Percentiles rank a stretch among this genome's conserved stretches.
These are phyloP conservation scores for Neurospora sp. DNA, from an alignment of 495 filamentous ascomycete species.

Conservation along the genomic window DNA sequence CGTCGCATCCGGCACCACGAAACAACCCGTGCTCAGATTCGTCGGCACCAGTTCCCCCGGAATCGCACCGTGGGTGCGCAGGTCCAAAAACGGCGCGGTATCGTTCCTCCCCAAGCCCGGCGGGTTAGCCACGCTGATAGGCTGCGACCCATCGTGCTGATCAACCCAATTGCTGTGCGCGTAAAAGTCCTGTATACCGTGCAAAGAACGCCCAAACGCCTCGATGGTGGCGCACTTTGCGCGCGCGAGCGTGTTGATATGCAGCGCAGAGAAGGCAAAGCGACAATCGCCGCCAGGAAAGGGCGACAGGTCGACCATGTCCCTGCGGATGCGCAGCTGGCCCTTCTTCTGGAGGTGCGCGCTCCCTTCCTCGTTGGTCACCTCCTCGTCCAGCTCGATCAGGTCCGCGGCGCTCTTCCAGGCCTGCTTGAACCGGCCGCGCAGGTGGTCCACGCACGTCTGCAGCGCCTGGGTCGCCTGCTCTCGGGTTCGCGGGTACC, in stretches of 20 bases:
- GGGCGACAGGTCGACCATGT: slow-evolving; percentile 11
- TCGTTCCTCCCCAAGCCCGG: slow-evolving; percentile 14
- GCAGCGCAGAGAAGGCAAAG: slow-evolving; percentile 14
- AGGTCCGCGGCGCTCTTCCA: slow-evolving; percentile 2
- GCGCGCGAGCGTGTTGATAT: slow-evolving; percentile 9
- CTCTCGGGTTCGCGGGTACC: slow-evolving; percentile 13
- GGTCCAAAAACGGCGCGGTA: slow-evolving; percentile 15
- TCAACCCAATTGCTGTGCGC: slow-evolving; percentile 23
- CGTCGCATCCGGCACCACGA: slow-evolving; percentile 11
- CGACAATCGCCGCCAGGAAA: slow-evolving; percentile 13
- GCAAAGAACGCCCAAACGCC: slow-evolving; percentile 11
- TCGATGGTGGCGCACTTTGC: slow-evolving; percentile 18
- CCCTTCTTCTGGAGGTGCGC: background rate
- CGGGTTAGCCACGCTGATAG: slow-evolving; percentile 15
- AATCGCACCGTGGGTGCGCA: slow-evolving; percentile 11
- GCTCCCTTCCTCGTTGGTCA: background rate
- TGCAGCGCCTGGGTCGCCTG: slow-evolving; percentile 15
- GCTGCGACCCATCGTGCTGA: slow-evolving; percentile 6
- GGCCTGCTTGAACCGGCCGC: slow-evolving; percentile 17
- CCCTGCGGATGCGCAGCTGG: slow-evolving; percentile 4
- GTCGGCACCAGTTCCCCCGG: slow-evolving; percentile 9
- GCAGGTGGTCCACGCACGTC: slow-evolving; percentile 16
- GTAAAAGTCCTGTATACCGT: slow-evolving; percentile 22
- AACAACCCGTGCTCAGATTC: slow-evolving; percentile 21
- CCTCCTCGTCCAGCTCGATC: background rate